Conservation (phyloP, 164 flowering plant species). For the Santalum album region DNA sequence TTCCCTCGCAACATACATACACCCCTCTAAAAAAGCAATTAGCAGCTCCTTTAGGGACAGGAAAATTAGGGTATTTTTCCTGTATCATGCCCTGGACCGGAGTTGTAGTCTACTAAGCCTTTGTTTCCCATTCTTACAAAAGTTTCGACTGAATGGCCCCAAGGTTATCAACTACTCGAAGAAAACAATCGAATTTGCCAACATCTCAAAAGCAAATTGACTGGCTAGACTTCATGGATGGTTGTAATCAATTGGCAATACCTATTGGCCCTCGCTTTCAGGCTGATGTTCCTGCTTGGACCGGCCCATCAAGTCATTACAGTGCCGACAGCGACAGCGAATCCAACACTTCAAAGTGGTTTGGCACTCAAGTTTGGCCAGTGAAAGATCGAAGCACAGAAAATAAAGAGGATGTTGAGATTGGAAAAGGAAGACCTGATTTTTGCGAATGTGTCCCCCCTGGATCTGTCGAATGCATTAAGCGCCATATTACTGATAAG, state of each 20-base stretch:
- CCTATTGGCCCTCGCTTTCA: constrained; percentile 33
- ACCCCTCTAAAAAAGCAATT: too few species aligned
- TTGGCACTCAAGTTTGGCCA: constrained; percentile 40
- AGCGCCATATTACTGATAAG: constrained; percentile 20
- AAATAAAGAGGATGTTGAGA: neutral
- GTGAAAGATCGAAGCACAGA: constrained; percentile 7
- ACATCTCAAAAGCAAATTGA: neutral
- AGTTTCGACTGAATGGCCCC: too few species aligned
- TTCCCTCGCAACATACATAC: too few species aligned
- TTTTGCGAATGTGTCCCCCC: constrained; percentile 24
- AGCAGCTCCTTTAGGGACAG: too few species aligned
- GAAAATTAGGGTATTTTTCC: too few species aligned
- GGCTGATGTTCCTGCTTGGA: constrained; percentile 36
- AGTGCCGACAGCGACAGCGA: constrained; percentile 4
- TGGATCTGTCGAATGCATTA: constrained; percentile 28
- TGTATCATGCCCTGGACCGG: too few species aligned
- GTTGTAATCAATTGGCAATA: neutral
- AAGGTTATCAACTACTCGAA: neutral
- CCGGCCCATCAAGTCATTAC: constrained; percentile 4
- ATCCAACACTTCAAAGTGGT: constrained; percentile 19
- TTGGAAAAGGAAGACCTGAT: constrained; percentile 28
- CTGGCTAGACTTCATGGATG: constrained; percentile 7
- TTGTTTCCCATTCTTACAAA: too few species aligned
- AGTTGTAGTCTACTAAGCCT: too few species aligned
- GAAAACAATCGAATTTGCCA: neutral